Percentiles rank a stretch among this genome's conserved stretches.
These are phyloP conservation scores for Pseudocercospora eumusae DNA, from an alignment of 2,329 filamentous ascomycete genomes.

Conservation along the genomic window DNA sequence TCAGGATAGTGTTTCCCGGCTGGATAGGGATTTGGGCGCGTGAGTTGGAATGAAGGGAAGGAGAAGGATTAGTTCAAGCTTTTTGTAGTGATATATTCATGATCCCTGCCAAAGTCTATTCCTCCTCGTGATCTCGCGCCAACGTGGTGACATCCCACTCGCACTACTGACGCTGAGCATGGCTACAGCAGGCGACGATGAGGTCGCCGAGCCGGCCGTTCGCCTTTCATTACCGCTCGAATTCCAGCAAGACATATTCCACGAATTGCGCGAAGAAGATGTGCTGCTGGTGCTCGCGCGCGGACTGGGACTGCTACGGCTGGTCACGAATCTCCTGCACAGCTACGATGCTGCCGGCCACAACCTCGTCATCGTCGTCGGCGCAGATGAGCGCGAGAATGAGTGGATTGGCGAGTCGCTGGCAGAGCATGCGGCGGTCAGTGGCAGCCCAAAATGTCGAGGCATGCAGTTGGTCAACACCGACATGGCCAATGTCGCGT, in stretches of 20 bases:
- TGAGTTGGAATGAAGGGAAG: background rate
- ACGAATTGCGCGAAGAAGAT: slow-evolving; percentile 85
- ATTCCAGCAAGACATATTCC: slow-evolving; percentile 95
- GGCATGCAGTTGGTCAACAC: slow-evolving; percentile 93
- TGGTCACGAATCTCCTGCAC: slow-evolving; percentile 94
- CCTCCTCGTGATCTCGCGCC: slow-evolving; percentile 5
- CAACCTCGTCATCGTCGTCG: slow-evolving; percentile 85
- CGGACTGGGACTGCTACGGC: slow-evolving; percentile 85
- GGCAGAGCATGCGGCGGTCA: slow-evolving; percentile 92
- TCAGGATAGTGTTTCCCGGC: background rate
- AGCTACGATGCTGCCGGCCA: slow-evolving; percentile 95
- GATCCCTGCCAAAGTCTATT: background rate
- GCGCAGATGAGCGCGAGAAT: slow-evolving; percentile 90
- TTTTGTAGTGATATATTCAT: too few relatives aligned
- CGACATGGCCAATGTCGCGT: slow-evolving; percentile 82
- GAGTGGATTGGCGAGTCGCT: slow-evolving; percentile 94
- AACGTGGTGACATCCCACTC: too few relatives aligned
- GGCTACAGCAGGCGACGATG: slow-evolving; percentile 8
- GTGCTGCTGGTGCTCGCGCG: slow-evolving; percentile 88
- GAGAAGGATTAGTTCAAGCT: too few relatives aligned
- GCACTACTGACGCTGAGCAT: too few relatives aligned
- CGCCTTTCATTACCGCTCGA: slow-evolving; percentile 79
- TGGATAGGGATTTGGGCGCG: background rate
- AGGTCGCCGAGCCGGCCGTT: slow-evolving; percentile 55
- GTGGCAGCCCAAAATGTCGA: slow-evolving; percentile 75